Base-by-base conservation (phyloP, 2,329 filamentous ascomycete genomes). In the Ramularia endophylla region DNA sequence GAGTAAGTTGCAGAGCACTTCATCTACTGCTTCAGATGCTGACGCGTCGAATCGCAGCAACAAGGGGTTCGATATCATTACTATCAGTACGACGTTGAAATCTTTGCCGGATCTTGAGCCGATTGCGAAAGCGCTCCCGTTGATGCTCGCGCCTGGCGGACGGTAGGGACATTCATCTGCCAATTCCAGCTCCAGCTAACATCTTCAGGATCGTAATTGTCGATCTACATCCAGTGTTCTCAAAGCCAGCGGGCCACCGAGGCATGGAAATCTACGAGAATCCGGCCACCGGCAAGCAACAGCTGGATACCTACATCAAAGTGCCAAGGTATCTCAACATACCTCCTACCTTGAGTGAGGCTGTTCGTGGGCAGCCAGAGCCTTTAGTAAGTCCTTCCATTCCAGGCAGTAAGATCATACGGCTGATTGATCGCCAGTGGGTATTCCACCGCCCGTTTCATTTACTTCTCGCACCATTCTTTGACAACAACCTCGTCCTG, bases 221-320 rank as follows among this genome's bases (percentile, higher is more conserved):
- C 0, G 48, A 72, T 28, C 65, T 74, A 7, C 71, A 74, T 43
- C 71, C 71, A 5, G 64, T 69, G 4, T 72, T 74, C 56, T 68
- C 71, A 50, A 74, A 71, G 3, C 66, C 68, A 2, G 64, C 63
- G 2, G 61, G 65, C 2, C 55, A 61, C 6, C 64, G 67, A 4
- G 57, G 58, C 16, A 58, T 73, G 29, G 60, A 66, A n/a, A 47
- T 68, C n/a, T 54, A 48, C 15, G 63, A 63, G 29, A 56, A 69
- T 36, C 56, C 58, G 0, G 47, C 38, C 8, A 68, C 63, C 1
- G 67, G 65, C 8, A 56, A 65, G 36, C 54, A 59, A n/a, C 54
- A 61, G 7, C 48, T 66, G 2, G 46, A 53, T 12, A 62, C 63
- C 25, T 59, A 62, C 35, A 65, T 67, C 40, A 54, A 65, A 29